Evolutionary conservation across 257 asterid genomes (phyloP).

Genomic region (Ehretia macrophylla): DNA sequence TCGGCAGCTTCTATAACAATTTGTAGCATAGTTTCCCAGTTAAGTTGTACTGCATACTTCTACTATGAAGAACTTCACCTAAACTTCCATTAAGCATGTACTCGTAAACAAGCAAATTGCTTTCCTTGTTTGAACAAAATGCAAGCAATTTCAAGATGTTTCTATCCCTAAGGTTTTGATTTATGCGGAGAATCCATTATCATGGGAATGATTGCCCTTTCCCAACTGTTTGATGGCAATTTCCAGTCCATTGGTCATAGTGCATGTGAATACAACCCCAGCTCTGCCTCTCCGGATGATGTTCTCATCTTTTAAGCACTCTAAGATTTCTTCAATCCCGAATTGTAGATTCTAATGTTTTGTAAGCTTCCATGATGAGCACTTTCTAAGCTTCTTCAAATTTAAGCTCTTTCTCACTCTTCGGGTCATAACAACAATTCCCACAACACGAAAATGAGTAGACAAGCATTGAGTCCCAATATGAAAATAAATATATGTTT

Average conservation of each 20-base stretch:
- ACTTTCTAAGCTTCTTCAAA: too few species aligned
- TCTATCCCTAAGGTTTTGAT: conserved; percentile 13
- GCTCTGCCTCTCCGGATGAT: conserved; percentile 1
- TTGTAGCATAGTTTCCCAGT: too few species aligned
- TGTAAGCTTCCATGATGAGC: not conserved
- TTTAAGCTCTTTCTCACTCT: not conserved
- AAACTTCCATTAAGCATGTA: too few species aligned
- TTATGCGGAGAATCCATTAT: not conserved
- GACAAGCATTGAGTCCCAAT: not conserved
- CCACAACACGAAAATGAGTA: not conserved
- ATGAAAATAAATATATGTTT: not conserved
- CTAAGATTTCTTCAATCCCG: not conserved
- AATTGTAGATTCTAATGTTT: not conserved
- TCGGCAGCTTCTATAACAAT: too few species aligned
- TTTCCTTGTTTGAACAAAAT: conserved; percentile 29
- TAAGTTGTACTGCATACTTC: too few species aligned
- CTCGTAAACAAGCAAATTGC: too few species aligned
- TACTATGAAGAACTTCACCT: too few species aligned
- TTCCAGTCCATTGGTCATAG: not conserved
- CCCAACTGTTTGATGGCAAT: not conserved
- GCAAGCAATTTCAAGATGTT: conserved; percentile 24
- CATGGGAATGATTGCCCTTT: not conserved
- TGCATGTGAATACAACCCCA: not conserved
- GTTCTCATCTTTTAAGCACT: conserved; percentile 1
- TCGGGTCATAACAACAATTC: not conserved